Percentiles rank a stretch among this genome's conserved stretches.
These are phyloP conservation scores for Phytopythium boreale DNA, from an alignment of 352 stramenopile genomes.

Conservation along the genomic window DNA sequence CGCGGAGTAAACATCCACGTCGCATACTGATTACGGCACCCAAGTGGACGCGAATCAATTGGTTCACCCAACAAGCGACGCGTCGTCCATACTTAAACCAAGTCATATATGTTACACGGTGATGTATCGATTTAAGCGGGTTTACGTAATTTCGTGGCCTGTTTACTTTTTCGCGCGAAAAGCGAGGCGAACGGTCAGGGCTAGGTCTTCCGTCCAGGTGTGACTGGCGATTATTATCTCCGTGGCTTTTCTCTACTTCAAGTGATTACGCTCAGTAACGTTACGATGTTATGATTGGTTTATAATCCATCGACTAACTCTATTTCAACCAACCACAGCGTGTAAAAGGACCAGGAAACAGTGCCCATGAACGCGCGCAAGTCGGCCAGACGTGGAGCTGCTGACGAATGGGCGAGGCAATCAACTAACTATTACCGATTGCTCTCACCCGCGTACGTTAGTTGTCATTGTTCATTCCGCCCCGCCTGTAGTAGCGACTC, in stretches of 20 bases:
- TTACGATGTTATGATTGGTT: background rate
- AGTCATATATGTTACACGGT: background rate
- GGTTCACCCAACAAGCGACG: background rate
- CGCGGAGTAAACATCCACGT: constrained; percentile 3
- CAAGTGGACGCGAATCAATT: background rate
- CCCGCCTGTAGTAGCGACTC: background rate
- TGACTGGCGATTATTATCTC: background rate
- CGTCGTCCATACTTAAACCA: background rate
- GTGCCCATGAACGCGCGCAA: background rate
- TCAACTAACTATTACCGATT: background rate
- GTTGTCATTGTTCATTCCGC: background rate
- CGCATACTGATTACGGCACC: background rate
- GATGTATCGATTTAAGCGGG: background rate
- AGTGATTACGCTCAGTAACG: background rate
- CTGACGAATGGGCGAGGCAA: background rate
- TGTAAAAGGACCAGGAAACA: background rate
- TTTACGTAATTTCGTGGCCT: background rate
- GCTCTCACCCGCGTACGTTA: background rate
- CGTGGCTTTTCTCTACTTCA: background rate
- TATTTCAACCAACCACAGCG: background rate
- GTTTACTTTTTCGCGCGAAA: background rate
- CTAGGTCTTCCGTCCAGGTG: background rate
- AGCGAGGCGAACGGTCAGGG: background rate
- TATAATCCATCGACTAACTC: background rate
- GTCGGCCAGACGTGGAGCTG: background rate